Evolutionary conservation across 2,329 filamentous ascomycete genomes (phyloP).

Genomic region (Cladorrhinum sp.): DNA sequence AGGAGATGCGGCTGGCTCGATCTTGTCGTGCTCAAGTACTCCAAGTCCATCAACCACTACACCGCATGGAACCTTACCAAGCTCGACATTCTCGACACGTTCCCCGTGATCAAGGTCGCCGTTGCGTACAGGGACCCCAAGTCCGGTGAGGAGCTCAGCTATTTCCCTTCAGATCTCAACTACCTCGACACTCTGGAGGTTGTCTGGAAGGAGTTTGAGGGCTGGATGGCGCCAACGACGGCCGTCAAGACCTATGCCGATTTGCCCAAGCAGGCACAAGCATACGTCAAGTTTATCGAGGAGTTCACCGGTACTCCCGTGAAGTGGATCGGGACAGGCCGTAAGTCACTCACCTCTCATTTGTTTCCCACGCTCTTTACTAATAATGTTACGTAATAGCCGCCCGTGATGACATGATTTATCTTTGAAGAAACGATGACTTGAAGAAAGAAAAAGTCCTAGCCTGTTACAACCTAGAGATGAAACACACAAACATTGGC

Average conservation of each 20-base stretch:
- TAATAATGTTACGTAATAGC: conserved; percentile 13
- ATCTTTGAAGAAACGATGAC: conserved; percentile 12
- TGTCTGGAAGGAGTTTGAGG: conserved; percentile 64
- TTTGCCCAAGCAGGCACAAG: conserved; percentile 60
- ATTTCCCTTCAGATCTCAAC: conserved; percentile 63
- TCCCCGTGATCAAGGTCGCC: conserved; percentile 71
- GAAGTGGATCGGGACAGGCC: conserved; percentile 29
- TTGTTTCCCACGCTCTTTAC: not conserved
- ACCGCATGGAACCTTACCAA: conserved; percentile 59
- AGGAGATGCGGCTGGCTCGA: conserved; percentile 61
- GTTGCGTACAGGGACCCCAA: conserved; percentile 60
- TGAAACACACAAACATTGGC: not conserved
- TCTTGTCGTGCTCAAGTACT: conserved; percentile 67
- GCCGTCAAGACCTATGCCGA: conserved; percentile 56
- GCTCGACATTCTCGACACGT: conserved; percentile 69
- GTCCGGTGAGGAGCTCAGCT: conserved; percentile 48
- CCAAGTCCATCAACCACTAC: conserved; percentile 61
- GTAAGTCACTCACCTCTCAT: conserved; percentile 9
- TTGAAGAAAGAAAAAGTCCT: not conserved
- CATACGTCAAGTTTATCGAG: conserved; percentile 66
- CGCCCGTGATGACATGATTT: conserved; percentile 24
- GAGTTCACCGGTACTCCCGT: conserved; percentile 55
- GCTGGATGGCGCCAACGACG: conserved; percentile 66
- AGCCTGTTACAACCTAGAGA: not conserved
- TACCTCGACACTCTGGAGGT: conserved; percentile 59